Evolutionary conservation across 192 early-diverging fungal species (phyloP), one percentile per base, ranked within the genome.

Genomic region (Lobosporangium transversale): DNA sequence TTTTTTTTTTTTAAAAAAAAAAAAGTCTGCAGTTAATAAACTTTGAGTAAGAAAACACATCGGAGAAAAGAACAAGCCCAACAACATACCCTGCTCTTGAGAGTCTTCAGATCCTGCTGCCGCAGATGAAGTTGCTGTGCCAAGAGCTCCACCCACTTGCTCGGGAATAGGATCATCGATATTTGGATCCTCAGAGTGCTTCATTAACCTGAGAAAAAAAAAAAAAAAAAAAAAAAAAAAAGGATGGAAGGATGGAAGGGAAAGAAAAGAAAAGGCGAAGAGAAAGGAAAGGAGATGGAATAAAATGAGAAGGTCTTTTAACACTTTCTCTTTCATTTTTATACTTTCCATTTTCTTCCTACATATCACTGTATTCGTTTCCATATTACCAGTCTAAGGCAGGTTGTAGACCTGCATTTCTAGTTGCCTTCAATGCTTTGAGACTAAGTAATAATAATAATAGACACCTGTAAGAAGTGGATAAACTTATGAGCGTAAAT

Each of bases 311-410:
- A n/a, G n/a, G n/a, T 23, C 21, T 49, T 36, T 4, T 36, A 14
- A 30, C 27, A 9, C 52, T 26, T 30, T 53, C 11, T 56, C 4
- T 11, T 48, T 48, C 45, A 48, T 48, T 48, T 11, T 21, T 21
- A n/a, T 21, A 6, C 5, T 21, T 21, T 9, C 20, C n/a, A 27
- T 27, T 21, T n/a, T n/a, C n/a, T n/a, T n/a, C n/a, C n/a, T n/a
- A n/a, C n/a, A n/a, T n/a, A 10, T 12, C 35, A 5, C 50, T 15
- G 24, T 23, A 24, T 14, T 62, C 24, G 6, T 29, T 8, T 40
- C 27, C 26, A 53, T 24, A 66, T 31, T 81, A 91, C 94, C 94
- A 95, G 62, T 95, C 93, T 90, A 95, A 89, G 0, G 93, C 93
- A 26, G 92, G 86, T 67, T 95, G 93, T 32, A 94, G 75, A 32